Evolutionary conservation across 2,329 filamentous ascomycete species (phyloP).

Genomic region (Pseudogymnoascus sp.): DNA sequence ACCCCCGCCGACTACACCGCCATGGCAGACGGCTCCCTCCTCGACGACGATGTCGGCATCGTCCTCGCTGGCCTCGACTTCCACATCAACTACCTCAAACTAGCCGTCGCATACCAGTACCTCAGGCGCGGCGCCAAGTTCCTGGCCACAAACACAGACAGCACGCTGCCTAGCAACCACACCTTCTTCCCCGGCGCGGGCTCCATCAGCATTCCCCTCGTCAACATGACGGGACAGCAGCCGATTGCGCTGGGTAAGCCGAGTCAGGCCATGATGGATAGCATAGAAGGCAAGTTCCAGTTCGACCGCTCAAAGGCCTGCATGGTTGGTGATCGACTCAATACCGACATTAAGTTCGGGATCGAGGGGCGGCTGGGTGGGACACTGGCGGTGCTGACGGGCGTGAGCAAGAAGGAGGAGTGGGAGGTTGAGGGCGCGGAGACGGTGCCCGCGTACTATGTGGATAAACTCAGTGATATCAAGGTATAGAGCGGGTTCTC

Average conservation of each 20-base stretch:
- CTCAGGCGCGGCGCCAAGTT: conserved; percentile 75
- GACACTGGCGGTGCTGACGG: conserved; percentile 83
- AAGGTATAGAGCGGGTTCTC: conserved; percentile 4
- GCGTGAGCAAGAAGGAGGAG: conserved; percentile 79
- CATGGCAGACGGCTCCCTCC: conserved; percentile 65
- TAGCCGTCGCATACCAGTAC: conserved; percentile 79
- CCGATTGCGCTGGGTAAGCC: conserved; percentile 86
- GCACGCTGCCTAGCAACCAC: conserved; percentile 74
- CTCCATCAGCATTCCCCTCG: conserved; percentile 68
- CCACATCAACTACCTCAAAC: conserved; percentile 91
- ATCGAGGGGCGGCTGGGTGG: conserved; percentile 85
- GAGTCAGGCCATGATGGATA: conserved; percentile 98
- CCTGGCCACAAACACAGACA: conserved; percentile 89
- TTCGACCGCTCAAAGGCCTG: conserved; percentile 79
- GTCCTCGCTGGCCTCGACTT: conserved; percentile 90
- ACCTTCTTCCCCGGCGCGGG: conserved; percentile 89
- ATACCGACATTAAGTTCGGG: conserved; percentile 95
- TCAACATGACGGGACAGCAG: conserved; percentile 61
- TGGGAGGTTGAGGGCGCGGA: conserved; percentile 63
- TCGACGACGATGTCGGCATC: conserved; percentile 84
- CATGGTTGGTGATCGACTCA: conserved; percentile 90
- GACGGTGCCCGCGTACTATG: conserved; percentile 73
- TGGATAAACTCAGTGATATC: conserved; percentile 71
- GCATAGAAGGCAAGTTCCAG: conserved; percentile 90
- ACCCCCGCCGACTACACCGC: conserved; percentile 70